Evolutionary conservation across 1,284 basidiomycete genomes (phyloP), one percentile per base, ranked within the genome.

Genomic region (Cystobasidium sp.): DNA sequence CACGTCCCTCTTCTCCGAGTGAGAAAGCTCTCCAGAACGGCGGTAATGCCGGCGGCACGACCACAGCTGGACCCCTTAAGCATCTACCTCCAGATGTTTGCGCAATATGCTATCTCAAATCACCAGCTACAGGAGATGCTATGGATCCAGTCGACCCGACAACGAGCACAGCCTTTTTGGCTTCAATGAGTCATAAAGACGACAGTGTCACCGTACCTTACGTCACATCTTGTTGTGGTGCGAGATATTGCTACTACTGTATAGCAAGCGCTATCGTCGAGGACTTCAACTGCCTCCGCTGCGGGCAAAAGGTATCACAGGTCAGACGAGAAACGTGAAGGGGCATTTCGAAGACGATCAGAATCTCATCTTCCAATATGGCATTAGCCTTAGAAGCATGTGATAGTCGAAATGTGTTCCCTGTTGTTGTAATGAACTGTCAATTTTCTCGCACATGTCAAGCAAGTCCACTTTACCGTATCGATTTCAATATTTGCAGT

Each of bases 41-140:
- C 77, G n/a, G 59, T 74, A 12, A 2, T 3, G 43, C 44, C n/a
- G 75, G 58, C 22, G 46, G 56, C 37, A n/a, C 39, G 31, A 24
- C 10, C 12, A 31, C 59, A 4, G 76, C 63, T 16, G 84, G 84
- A 0, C 79, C 79, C 1, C 76, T 82, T 31, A 79, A 82, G 8
- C 73, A 80, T 59, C 80, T 85, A 16, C 81, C 83, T 0, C 44
- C 74, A 5, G 56, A 77, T 1, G 82, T 80, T 0, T 86, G 85
- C 72, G 82, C 84, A 6, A 83, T 85, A 53, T 86, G 85, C 79
- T 81, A 83, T 77, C 76, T 80, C 22, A 78, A 79, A 58, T 18
- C 65, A 56, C 46, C 43, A 46, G 20, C 69, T n/a, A 39, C 66
- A 16, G 65, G 65, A 16, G 39, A 52, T 37, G 44, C 58, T 12